Evolutionary conservation across 345 rosid species (phyloP).

Genomic region (Raphanus raphanistrum): DNA sequence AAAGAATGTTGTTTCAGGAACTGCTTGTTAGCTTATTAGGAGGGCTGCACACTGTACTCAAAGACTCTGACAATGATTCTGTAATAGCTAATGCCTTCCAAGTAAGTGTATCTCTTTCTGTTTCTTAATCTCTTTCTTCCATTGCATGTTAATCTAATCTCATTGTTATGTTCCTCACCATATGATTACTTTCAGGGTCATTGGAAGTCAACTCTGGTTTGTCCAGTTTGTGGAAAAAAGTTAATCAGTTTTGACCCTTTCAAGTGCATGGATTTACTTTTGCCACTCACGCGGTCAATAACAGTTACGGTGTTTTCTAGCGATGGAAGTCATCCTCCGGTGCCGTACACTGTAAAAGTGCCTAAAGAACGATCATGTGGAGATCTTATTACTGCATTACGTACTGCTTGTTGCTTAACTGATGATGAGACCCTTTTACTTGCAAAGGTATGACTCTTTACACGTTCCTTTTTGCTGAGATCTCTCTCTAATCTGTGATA

Average conservation of each 20-base stretch:
- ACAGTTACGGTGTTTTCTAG: constrained; percentile 78
- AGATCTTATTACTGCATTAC: constrained; percentile 73
- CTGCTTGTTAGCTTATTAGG: constrained; percentile 88
- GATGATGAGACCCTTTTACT: constrained; percentile 55
- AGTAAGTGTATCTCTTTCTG: constrained; percentile 45
- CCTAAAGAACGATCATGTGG: constrained; percentile 70
- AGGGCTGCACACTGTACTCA: constrained; percentile 86
- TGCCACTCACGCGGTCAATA: constrained; percentile 77
- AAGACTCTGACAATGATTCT: constrained; percentile 83
- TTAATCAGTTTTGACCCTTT: constrained; percentile 96
- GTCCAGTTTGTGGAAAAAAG: constrained; percentile 83
- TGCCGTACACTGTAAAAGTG: constrained; percentile 78
- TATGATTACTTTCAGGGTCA: constrained; percentile 66
- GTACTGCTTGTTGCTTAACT: constrained; percentile 74
- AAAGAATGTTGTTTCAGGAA: constrained; percentile 49
- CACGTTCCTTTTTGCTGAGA: neutral
- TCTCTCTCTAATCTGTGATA: neutral
- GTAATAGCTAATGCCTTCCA: constrained; percentile 89
- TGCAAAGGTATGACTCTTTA: constrained; percentile 61
- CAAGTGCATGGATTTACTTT: constrained; percentile 85
- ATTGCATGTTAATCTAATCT: neutral
- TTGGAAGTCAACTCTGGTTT: constrained; percentile 91
- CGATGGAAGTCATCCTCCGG: constrained; percentile 80
- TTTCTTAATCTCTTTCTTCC: constrained; percentile 14
- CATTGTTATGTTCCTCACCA: too few species aligned